Conservation (phyloP, 1,139 yeast genomes). For the Magnusiomyces paraingens region DNA sequence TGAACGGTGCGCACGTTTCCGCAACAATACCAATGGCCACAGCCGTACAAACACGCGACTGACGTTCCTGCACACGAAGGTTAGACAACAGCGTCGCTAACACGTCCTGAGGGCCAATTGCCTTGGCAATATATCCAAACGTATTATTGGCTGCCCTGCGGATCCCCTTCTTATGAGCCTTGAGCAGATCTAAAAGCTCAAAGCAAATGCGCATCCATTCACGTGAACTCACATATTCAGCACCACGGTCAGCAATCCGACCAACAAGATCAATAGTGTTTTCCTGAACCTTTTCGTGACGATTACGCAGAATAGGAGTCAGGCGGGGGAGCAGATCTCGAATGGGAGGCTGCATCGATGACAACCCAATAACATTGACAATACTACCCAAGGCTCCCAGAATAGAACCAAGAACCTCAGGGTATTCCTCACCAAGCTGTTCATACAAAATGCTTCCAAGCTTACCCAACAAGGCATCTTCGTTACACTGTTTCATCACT, state of each 20-base stretch:
- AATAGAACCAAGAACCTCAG: constrained; percentile 86
- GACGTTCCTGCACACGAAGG: constrained; percentile 89
- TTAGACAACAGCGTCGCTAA: constrained; percentile 78
- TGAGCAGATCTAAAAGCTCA: constrained; percentile 82
- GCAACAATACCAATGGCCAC: constrained; percentile 98
- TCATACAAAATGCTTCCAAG: constrained; percentile 78
- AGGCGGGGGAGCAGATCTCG: constrained; percentile 79
- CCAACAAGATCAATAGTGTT: constrained; percentile 77
- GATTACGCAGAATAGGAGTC: constrained; percentile 84
- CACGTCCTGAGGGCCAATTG: constrained; percentile 96
- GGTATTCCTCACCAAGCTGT: constrained; percentile 90
- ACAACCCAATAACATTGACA: constrained; percentile 47
- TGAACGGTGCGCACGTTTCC: constrained; percentile 86
- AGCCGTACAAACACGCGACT: constrained; percentile 92
- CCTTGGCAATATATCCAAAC: constrained; percentile 85
- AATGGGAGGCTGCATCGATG: constrained; percentile 71
- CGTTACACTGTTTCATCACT: constrained; percentile 60
- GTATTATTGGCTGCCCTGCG: constrained; percentile 84
- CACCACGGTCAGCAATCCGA: constrained; percentile 72
- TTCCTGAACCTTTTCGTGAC: constrained; percentile 90
- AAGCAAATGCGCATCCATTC: constrained; percentile 98
- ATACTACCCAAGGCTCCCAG: constrained; percentile 60
- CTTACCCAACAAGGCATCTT: constrained; percentile 55
- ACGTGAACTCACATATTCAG: constrained; percentile 80
- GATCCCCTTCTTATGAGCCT: constrained; percentile 73